Evolutionary conservation across 2,329 filamentous ascomycete genomes (phyloP).

Genomic region (Pestalotiopsis sp.): DNA sequence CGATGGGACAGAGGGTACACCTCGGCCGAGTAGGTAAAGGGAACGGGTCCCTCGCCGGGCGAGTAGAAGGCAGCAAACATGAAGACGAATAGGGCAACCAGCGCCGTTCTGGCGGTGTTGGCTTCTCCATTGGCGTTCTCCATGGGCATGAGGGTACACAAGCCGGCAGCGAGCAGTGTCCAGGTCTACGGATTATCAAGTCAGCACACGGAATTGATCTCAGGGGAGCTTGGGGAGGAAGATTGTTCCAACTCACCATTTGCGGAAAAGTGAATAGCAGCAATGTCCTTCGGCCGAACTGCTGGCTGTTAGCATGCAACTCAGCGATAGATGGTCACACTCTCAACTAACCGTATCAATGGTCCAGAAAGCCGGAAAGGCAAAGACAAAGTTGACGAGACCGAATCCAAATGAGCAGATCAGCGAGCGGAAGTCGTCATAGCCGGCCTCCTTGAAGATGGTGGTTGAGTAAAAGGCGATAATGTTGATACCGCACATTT

Average conservation of each 20-base stretch:
- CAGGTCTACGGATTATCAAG: slow-evolving; percentile 44
- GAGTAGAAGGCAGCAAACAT: slow-evolving; percentile 66
- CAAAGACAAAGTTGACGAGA: slow-evolving; percentile 66
- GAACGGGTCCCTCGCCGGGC: slow-evolving; percentile 68
- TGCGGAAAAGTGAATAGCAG: slow-evolving; percentile 69
- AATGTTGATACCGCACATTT: slow-evolving; percentile 58
- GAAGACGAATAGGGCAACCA: slow-evolving; percentile 63
- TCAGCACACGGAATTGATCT: background rate
- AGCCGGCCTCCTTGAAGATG: slow-evolving; percentile 61
- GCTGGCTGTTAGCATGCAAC: slow-evolving; percentile 51
- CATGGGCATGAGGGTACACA: slow-evolving; percentile 54
- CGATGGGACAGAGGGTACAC: slow-evolving; percentile 72
- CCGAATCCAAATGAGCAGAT: slow-evolving; percentile 69
- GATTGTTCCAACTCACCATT: slow-evolving; percentile 44
- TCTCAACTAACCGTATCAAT: slow-evolving; percentile 59
- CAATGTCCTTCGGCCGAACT: slow-evolving; percentile 64
- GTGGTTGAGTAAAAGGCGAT: slow-evolving; percentile 66
- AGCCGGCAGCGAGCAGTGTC: slow-evolving; percentile 66
- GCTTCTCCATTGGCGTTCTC: slow-evolving; percentile 16
- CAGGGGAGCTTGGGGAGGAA: background rate
- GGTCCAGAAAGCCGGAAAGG: slow-evolving; percentile 66
- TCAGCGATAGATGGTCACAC: slow-evolving; percentile 59
- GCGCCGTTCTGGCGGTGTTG: slow-evolving; percentile 34
- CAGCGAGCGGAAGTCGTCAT: slow-evolving; percentile 56
- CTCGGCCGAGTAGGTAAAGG: slow-evolving; percentile 70